phyloP scores from a whole-genome alignment of 148 eudicot genomes.

The Chenopodium berlandieri region DNA sequence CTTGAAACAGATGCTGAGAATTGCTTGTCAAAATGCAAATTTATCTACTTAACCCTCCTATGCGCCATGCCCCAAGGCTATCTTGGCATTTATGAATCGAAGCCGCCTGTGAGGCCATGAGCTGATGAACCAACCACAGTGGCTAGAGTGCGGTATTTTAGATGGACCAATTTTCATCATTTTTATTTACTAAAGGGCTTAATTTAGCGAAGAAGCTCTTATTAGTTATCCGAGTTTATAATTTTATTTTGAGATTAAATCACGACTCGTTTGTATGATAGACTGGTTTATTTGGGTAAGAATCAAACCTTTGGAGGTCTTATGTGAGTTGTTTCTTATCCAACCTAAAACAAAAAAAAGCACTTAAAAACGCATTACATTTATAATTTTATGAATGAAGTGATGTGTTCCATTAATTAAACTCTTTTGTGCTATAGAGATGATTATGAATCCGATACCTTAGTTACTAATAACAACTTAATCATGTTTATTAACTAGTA shows the following conservation, averaged over 20 bases:
- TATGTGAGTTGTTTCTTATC: background rate
- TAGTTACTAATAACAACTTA: background rate
- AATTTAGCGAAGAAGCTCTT: background rate
- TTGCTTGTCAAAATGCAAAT: too few relatives aligned
- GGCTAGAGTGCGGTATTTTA: too few relatives aligned
- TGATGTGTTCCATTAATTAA: background rate
- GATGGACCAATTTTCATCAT: background rate
- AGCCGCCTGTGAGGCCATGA: too few relatives aligned
- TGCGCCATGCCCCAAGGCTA: background rate
- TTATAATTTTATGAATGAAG: background rate
- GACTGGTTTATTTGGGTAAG: too few relatives aligned
- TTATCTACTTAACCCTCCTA: background rate
- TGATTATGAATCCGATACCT: conserved; percentile 32
- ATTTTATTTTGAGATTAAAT: too few relatives aligned
- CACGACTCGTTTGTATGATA: too few relatives aligned
- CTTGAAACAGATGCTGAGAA: background rate
- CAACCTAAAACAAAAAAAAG: too few relatives aligned
- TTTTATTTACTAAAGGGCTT: background rate
- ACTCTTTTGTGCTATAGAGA: background rate
- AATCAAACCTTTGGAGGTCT: too few relatives aligned
- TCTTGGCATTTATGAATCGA: too few relatives aligned
- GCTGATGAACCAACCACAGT: too few relatives aligned
- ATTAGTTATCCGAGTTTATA: background rate
- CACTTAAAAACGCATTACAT: background rate
- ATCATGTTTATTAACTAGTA: background rate